These are phyloP conservation scores for slime mould (Dictyostelium discoideum) DNA, from an alignment of 78 protist genomes.

Conservation along the genomic window DNA sequence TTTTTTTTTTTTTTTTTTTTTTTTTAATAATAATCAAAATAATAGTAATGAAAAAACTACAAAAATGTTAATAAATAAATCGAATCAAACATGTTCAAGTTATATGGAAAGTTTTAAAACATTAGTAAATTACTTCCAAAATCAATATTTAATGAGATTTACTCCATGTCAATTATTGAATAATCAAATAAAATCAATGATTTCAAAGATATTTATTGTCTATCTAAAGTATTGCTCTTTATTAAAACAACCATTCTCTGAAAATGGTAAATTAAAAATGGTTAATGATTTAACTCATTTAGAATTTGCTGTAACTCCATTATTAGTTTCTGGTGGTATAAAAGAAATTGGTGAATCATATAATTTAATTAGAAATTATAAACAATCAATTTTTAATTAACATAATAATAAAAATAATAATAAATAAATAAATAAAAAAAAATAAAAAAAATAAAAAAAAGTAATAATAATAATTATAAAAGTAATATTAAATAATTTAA, in stretches of 20 bases:
- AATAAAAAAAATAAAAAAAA: too few relatives aligned
- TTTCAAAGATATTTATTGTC: neutral
- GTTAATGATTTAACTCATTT: conserved; percentile 47
- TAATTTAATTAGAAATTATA: conserved; percentile 18
- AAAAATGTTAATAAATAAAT: neutral
- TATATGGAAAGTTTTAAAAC: conserved; percentile 33
- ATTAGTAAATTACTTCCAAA: conserved; percentile 14
- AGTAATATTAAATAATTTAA: neutral
- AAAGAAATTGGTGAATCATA: conserved; percentile 47
- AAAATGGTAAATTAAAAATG: conserved; percentile 43
- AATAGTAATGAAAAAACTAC: neutral
- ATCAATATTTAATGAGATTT: conserved; percentile 20
- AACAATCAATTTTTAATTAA: conserved; percentile 54
- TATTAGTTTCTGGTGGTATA: conserved; percentile 35
- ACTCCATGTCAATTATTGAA: conserved; percentile 21
- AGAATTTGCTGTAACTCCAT: conserved; percentile 42
- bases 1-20: neutral
- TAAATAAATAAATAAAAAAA: neutral
- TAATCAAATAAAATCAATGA: neutral
- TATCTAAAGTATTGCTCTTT: conserved; percentile 30
- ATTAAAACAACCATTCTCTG: conserved; percentile 36
- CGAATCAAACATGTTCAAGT: conserved; percentile 16
- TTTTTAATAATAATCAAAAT: too few relatives aligned
- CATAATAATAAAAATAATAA: neutral
- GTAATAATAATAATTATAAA: neutral